phyloP scores from a whole-genome alignment of 2,329 filamentous ascomycete species.

The Diaporthe eres region DNA sequence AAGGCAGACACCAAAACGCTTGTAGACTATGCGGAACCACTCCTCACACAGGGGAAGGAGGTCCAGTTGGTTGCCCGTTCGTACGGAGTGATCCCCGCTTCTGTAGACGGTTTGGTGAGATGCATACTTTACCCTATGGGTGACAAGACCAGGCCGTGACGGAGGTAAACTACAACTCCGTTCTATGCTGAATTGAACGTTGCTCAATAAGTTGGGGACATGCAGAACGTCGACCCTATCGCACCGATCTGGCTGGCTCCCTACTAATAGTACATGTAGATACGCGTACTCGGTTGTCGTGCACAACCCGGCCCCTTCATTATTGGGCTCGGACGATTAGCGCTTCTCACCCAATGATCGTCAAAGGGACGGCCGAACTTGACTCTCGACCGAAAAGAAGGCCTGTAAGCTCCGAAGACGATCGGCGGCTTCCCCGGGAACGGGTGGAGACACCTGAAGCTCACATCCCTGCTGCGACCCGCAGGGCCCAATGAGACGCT shows the following conservation, averaged over 20 bases:
- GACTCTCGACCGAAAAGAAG: neutral
- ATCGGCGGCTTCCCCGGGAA: constrained; percentile 28
- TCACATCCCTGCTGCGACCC: neutral
- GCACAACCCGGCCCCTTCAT: neutral
- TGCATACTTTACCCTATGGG: too few relatives aligned
- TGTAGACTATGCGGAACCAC: neutral
- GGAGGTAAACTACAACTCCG: too few relatives aligned
- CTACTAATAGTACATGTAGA: neutral
- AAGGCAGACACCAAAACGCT: neutral
- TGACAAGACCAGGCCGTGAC: too few relatives aligned
- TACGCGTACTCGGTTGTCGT: neutral
- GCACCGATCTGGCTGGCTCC: neutral
- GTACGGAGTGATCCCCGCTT: too few relatives aligned
- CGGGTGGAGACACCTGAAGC: constrained; percentile 9
- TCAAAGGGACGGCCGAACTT: neutral
- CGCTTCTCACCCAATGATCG: neutral
- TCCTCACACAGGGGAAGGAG: neutral
- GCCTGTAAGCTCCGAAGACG: neutral
- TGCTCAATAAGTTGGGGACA: too few relatives aligned
- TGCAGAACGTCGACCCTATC: neutral
- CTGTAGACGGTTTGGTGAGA: too few relatives aligned
- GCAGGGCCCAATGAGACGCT: constrained; percentile 34
- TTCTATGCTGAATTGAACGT: too few relatives aligned
- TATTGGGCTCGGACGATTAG: neutral
- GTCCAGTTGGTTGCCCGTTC: too few relatives aligned